These are phyloP conservation scores for Jackrogersella minutella DNA, from an alignment of 495 filamentous ascomycete species.

Conservation along the genomic window DNA sequence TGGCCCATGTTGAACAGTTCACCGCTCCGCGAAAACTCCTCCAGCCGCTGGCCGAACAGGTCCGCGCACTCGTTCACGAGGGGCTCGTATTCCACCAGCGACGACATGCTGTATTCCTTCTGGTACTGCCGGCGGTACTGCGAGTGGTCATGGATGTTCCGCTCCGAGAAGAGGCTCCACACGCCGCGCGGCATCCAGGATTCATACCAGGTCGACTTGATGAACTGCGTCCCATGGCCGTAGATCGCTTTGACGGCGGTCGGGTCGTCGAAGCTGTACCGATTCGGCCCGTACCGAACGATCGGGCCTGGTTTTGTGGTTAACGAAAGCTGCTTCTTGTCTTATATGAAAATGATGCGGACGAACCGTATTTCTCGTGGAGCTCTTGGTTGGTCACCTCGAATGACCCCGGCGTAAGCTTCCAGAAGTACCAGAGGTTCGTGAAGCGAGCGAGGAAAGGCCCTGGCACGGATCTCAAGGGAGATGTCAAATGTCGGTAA, in stretches of 20 bases:
- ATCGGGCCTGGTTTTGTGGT: background rate
- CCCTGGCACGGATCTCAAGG: background rate
- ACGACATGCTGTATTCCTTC: background rate
- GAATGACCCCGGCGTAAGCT: background rate
- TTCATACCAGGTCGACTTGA: background rate
- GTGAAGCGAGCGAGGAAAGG: background rate
- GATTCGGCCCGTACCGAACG: background rate
- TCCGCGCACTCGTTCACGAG: background rate
- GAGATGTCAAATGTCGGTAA: background rate
- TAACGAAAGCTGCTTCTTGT: background rate
- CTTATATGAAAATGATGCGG: background rate
- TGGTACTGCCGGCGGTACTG: background rate
- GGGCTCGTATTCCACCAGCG: background rate
- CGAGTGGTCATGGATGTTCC: background rate
- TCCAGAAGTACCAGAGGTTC: background rate
- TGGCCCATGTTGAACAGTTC: background rate
- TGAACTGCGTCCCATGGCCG: background rate
- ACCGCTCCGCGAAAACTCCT: background rate
- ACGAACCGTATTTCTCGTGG: background rate
- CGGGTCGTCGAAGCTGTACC: background rate
- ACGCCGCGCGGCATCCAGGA: background rate
- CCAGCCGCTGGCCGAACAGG: background rate
- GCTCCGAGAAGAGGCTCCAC: background rate
- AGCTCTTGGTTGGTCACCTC: background rate
- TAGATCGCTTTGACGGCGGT: background rate